Evolutionary conservation across 495 filamentous ascomycete species (phyloP).

Genomic region (Penicillium goetzii): DNA sequence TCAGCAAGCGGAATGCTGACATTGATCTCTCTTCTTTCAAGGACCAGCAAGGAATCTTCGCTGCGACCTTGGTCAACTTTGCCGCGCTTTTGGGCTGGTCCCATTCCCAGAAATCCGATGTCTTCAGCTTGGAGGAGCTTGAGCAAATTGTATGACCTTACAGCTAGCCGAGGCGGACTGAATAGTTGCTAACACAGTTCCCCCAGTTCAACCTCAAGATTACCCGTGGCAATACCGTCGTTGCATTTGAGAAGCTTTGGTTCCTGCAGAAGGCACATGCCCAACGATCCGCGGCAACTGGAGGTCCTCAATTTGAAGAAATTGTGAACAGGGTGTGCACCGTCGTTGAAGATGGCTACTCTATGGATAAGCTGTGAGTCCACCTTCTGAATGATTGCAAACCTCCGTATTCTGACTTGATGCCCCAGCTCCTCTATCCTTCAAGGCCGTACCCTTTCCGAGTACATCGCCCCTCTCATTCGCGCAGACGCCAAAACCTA

Average conservation of each 20-base stretch:
- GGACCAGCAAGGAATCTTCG: slow-evolving; percentile 66
- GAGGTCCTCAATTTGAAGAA: slow-evolving; percentile 47
- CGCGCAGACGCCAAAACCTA: slow-evolving; percentile 65
- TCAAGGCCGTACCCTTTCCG: slow-evolving; percentile 33
- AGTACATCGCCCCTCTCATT: slow-evolving; percentile 57
- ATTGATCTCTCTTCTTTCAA: slow-evolving; percentile 71
- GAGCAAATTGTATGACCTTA: slow-evolving; percentile 59
- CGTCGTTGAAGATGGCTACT: slow-evolving; percentile 37
- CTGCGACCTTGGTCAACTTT: slow-evolving; percentile 80
- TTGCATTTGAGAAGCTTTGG: slow-evolving; percentile 77
- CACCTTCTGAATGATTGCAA: not conserved
- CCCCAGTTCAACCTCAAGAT: slow-evolving; percentile 76
- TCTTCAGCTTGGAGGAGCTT: slow-evolving; percentile 72
- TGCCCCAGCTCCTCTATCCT: slow-evolving; percentile 36
- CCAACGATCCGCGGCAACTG: slow-evolving; percentile 40
- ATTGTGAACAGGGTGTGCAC: slow-evolving; percentile 49
- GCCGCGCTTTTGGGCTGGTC: slow-evolving; percentile 86
- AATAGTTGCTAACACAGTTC: slow-evolving; percentile 18
- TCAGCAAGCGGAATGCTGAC: slow-evolving; percentile 83
- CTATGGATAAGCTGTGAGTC: slow-evolving; percentile 38
- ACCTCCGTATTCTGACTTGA: not conserved
- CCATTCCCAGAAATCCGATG: slow-evolving; percentile 63
- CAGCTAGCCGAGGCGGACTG: not conserved
- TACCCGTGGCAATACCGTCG: slow-evolving; percentile 85
- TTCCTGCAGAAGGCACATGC: slow-evolving; percentile 80